These are phyloP conservation scores for Aspergillus pseudonomiae DNA, from an alignment of 2,329 filamentous ascomycete species.

Conservation along the genomic window DNA sequence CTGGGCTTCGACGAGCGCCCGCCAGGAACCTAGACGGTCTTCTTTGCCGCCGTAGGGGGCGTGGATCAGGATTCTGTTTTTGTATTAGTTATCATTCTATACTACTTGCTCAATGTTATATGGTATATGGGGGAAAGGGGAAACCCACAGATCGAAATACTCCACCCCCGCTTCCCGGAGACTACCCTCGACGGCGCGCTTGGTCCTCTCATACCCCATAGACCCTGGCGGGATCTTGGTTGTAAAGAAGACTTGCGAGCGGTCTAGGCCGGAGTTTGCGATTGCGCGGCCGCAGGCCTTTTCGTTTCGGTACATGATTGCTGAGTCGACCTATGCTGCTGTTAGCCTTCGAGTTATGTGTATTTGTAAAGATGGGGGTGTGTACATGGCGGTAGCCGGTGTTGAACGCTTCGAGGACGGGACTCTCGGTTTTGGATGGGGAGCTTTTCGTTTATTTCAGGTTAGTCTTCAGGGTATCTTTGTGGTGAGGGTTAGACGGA, in stretches of 20 bases:
- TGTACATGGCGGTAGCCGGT: slow-evolving; percentile 37
- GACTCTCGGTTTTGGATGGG: slow-evolving; percentile 29
- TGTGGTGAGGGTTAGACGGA: slow-evolving; percentile 16
- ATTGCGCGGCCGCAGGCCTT: slow-evolving; percentile 69
- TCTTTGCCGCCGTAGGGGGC: slow-evolving; percentile 74
- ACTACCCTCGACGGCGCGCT: slow-evolving; percentile 65
- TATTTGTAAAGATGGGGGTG: background rate
- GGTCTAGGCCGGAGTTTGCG: slow-evolving; percentile 57
- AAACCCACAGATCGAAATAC: slow-evolving; percentile 70
- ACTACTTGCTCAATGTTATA: too few species aligned
- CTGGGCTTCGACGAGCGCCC: slow-evolving; percentile 75
- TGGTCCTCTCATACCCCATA: slow-evolving; percentile 66
- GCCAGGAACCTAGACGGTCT: slow-evolving; percentile 73
- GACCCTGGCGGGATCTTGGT: slow-evolving; percentile 73
- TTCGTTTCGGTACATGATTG: slow-evolving; percentile 73
- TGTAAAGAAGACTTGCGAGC: slow-evolving; percentile 77
- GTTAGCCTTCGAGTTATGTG: background rate
- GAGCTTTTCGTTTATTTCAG: slow-evolving; percentile 20
- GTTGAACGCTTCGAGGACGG: slow-evolving; percentile 30
- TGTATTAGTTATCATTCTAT: background rate
- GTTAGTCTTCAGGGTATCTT: background rate
- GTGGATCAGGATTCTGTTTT: slow-evolving; percentile 66
- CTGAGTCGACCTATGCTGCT: slow-evolving; percentile 54
- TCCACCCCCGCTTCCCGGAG: slow-evolving; percentile 66
- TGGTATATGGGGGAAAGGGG: background rate